Evolutionary conservation across 2,329 filamentous ascomycete species (phyloP).

Genomic region (Cercospora nicotianae): DNA sequence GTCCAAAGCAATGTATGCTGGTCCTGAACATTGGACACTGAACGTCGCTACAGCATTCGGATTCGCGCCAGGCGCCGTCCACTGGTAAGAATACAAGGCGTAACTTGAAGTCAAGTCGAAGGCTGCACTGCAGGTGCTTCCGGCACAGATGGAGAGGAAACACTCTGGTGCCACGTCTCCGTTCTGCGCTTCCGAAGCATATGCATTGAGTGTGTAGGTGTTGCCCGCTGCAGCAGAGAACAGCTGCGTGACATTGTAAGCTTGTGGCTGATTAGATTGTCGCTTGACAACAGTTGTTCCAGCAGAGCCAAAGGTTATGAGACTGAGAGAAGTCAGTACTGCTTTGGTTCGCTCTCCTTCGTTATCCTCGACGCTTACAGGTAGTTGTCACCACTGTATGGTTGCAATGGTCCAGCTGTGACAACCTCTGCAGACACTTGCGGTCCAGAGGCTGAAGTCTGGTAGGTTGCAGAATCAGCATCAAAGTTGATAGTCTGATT

Average conservation of each 20-base stretch:
- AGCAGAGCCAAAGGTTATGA: slow-evolving; percentile 9
- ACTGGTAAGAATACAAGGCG: slow-evolving; percentile 6
- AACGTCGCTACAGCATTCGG: slow-evolving; percentile 1
- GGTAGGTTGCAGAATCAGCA: background rate
- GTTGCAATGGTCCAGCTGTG: slow-evolving; percentile 4
- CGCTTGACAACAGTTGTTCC: background rate
- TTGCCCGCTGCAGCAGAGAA: slow-evolving; percentile 10
- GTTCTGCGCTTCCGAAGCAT: slow-evolving; percentile 14
- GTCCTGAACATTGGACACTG: slow-evolving; percentile 5
- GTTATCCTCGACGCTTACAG: too few species aligned
- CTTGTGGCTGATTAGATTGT: background rate
- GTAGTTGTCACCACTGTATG: slow-evolving; percentile 14
- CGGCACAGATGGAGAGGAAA: slow-evolving; percentile 15
- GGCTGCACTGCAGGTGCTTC: slow-evolving; percentile 7
- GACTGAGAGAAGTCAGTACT: background rate
- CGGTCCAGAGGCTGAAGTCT: background rate
- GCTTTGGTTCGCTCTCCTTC: background rate
- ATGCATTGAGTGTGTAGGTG: slow-evolving; percentile 11
- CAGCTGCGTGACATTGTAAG: slow-evolving; percentile 19
- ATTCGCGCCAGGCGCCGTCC: background rate
- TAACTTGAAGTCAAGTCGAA: slow-evolving; percentile 1
- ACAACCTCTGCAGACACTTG: slow-evolving; percentile 9
- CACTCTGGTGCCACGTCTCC: slow-evolving; percentile 11
- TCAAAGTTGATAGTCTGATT: slow-evolving; percentile 7
- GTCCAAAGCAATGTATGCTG: slow-evolving; percentile 13